phyloP scores from a whole-genome alignment of 768 basidiomycete genomes.

The Termitomyces bulborhizus region DNA sequence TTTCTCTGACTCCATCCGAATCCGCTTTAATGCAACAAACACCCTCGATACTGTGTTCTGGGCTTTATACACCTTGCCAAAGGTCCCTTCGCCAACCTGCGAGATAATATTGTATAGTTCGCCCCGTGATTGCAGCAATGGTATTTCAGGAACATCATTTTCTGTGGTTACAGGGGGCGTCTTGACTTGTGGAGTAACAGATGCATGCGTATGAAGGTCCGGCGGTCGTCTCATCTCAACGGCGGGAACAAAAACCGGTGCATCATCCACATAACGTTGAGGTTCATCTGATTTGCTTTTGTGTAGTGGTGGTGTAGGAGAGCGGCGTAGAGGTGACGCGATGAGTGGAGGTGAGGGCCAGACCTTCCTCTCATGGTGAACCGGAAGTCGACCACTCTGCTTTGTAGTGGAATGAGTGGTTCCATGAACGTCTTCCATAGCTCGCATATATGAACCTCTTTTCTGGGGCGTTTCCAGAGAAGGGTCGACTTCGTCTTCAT shows the following conservation, averaged over 20 bases:
- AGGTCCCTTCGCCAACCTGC: conserved; percentile 98
- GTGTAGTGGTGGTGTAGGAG: conserved; percentile 1
- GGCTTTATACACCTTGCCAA: conserved; percentile 97
- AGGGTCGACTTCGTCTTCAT: conserved; percentile 62
- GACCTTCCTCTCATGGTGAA: conserved; percentile 11
- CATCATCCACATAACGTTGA: background rate
- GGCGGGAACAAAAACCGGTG: background rate
- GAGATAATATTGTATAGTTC: conserved; percentile 83
- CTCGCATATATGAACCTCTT: background rate
- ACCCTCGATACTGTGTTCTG: conserved; percentile 70
- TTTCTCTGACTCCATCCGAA: conserved; percentile 94
- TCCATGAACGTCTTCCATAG: background rate
- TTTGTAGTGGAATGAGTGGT: background rate
- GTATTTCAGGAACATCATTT: conserved; percentile 10
- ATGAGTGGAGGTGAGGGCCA: conserved; percentile 12
- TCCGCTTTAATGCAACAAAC: conserved; percentile 89
- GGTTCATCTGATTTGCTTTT: background rate
- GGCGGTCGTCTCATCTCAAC: background rate
- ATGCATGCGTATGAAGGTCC: background rate
- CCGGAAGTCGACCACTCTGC: background rate
- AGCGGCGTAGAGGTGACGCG: background rate
- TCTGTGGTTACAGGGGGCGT: conserved; percentile 6
- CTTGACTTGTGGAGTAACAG: background rate
- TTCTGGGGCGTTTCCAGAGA: conserved; percentile 15
- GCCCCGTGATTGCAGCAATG: conserved; percentile 20